Evolutionary conservation across 768 basidiomycete genomes (phyloP), one percentile per base, ranked within the genome.

Genomic region (Pleurotus eryngii): DNA sequence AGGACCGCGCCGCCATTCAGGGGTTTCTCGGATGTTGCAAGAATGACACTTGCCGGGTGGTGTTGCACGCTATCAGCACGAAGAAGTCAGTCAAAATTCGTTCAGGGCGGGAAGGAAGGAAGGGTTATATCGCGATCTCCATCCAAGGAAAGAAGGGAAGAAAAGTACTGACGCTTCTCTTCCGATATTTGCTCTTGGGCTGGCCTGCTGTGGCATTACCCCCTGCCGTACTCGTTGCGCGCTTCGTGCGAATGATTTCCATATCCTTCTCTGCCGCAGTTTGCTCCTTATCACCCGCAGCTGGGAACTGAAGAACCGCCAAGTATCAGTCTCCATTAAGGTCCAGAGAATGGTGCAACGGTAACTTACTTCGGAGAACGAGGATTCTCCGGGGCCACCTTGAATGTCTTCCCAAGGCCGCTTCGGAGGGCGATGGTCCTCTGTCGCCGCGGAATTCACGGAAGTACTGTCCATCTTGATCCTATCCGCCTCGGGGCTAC

Each of bases 1-100:
- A 2, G 90, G 90, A 14, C 90, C 90, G 22, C 90, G 81, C 54
- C 90, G 72, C 90, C 90, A 92, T 69, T 92, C 90, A n/a, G 90
- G 90, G 3, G 90, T 92, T 67, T 92, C 90, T 58, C 87, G 78
- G 56, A 91, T 92, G 72, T 90, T 89, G 68, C 90, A 92, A 30
- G 90, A 91, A 71, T 92, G 89, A 64, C 90, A 92, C 67, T 92
- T 90, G 8, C 90, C 90, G 4, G 90, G 90, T 15, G 90, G 90
- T 38, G 87, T 90, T 45, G 90, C 89, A 63, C 90, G 84, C 90
- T 92, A 72, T 51, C 63, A 66, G 5, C 22, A 49, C 22, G 30
- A 24, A 20, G 26, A 27, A 46, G 39, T 56, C 42, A 56, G 39
- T 17, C 6, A 22, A 35, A 22, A 8, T 14, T 45, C 12, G 15